Conservation (phyloP, 306 rosid genomes). For the Erythrophleum fordii region DNA sequence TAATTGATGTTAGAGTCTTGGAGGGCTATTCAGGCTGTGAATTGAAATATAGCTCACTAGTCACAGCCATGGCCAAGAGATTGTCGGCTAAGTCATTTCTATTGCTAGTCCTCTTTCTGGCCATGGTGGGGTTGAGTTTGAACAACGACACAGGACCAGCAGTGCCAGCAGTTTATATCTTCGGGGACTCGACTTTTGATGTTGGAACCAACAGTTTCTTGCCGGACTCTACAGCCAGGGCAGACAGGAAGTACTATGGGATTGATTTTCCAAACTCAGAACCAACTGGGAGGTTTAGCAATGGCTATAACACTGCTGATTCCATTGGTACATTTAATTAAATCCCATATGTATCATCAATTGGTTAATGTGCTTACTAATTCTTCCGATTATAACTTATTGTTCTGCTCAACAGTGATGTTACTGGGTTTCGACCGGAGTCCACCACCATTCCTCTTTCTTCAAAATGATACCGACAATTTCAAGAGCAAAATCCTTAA, state of each 20-base stretch:
- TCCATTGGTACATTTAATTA: slow-evolving; percentile 29
- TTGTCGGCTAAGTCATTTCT: background rate
- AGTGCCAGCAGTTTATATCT: slow-evolving; percentile 40
- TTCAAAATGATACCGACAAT: background rate
- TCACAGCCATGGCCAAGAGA: background rate
- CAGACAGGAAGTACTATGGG: slow-evolving; percentile 36
- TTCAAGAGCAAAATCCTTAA: background rate
- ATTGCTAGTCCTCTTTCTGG: background rate
- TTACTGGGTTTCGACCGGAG: background rate
- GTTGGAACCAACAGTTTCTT: slow-evolving; percentile 50
- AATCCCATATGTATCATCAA: too few species aligned
- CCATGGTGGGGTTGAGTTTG: background rate
- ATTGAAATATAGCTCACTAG: too few species aligned
- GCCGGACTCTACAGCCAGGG: slow-evolving; percentile 21
- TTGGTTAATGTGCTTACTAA: background rate
- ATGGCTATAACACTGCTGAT: slow-evolving; percentile 51
- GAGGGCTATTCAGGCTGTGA: too few species aligned
- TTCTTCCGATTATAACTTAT: background rate
- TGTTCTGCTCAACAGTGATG: background rate
- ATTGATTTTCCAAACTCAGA: slow-evolving; percentile 41
- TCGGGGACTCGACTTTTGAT: slow-evolving; percentile 53
- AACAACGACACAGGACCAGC: background rate
- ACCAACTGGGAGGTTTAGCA: slow-evolving; percentile 56
- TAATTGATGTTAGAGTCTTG: too few species aligned
- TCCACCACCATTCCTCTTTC: background rate